Evolutionary conservation across 2,329 filamentous ascomycete genomes (phyloP), one percentile per base, ranked within the genome.

Genomic region (Ceratocystis huliohia): DNA sequence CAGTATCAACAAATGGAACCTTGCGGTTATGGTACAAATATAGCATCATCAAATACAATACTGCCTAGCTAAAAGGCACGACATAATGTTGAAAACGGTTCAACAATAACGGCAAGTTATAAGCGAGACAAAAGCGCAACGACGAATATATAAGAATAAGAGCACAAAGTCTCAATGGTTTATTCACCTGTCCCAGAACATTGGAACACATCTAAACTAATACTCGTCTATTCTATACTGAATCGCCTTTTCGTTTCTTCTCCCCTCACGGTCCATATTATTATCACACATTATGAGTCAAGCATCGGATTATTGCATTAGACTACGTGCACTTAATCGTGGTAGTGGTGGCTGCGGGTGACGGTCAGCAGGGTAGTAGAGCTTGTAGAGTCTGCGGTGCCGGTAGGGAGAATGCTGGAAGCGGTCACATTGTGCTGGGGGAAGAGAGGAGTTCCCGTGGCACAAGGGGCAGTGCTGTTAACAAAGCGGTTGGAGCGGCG

Each of bases 171-270:
- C 56, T 59, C 5, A 15, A 5, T 37, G 5, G 15, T n/a, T 59
- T 59, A 33, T 30, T 57, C 13, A 28, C 25, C 17, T 8, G 56
- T 15, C 56, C 3, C 8, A 59, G 20, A 25, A 59, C 17, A 20
- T 8, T 3, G 37, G 56, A 28, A n/a, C 28, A 17, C 4, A 25
- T 33, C 30, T 59, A 59, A 59, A 17, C 56, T 33, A 59, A 59
- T 59, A 59, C 56, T 59, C 25, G 17, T 59, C 56, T 59, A 59
- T 59, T 59, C 56, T 37, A 59, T 59, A 59, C 56, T 59, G 30
- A 37, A 59, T 33, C 56, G 13, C 7, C 56, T 30, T n/a, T 17
- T 53, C 10, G 17, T n/a, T 59, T 59, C 30, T 59, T 20, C 56
- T 30, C 30, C 28, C 22, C n/a, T 1, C 6, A 7, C 22, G 37